Evolutionary conservation across 495 filamentous ascomycete genomes (phyloP), one percentile per base, ranked within the genome.

Genomic region (Neurospora sp.): DNA sequence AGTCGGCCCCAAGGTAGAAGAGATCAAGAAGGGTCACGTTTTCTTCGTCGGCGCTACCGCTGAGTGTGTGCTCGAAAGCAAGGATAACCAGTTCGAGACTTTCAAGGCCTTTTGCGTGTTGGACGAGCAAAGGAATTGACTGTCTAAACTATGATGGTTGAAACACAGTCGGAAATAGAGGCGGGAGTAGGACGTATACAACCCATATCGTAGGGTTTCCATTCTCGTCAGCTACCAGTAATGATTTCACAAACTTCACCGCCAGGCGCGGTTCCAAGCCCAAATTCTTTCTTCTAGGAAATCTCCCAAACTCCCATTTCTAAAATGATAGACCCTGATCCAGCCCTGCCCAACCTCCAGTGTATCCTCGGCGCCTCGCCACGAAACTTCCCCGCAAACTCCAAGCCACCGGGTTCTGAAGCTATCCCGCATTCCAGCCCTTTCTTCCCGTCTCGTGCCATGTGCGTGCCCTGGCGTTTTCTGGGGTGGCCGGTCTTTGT

Each of bases 71-170:
- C 79, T 98, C 61, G 91, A 97, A 80, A 91, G 88, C 41, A 87
- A 84, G 72, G 83, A 86, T 18, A 88, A 91, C 75, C 85, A 87
- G 20, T 92, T 98, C 76, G 91, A 91, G 35, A 94, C 92, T 0
- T 99, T 95, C 84, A 97, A 94, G 83, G 96, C 96, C 3, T 99
- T 97, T 78, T 97, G 94, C 77, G 94, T 98, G 83, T 81, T 97
- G 74, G 86, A 88, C 70, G 80, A 81, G 0, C 74, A 76, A 22
- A 76, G 77, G n/a, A 72, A 74, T 1, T 77, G 70, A 35, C 70
- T 71, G 35, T 65, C 44, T 2, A 71, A 38, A 9, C 42, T 35
- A 18, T 41, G 35, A 38, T 18, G 2, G 35, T 10, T 0, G 6
- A 20, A 0, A 2, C 0, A 46, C 68, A 2, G 16, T 69, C 12